Percentiles rank a stretch among this genome's conserved stretches.
phyloP scores from a whole-genome alignment of 2,329 filamentous ascomycete species.

The Colletotrichum sp. region DNA sequence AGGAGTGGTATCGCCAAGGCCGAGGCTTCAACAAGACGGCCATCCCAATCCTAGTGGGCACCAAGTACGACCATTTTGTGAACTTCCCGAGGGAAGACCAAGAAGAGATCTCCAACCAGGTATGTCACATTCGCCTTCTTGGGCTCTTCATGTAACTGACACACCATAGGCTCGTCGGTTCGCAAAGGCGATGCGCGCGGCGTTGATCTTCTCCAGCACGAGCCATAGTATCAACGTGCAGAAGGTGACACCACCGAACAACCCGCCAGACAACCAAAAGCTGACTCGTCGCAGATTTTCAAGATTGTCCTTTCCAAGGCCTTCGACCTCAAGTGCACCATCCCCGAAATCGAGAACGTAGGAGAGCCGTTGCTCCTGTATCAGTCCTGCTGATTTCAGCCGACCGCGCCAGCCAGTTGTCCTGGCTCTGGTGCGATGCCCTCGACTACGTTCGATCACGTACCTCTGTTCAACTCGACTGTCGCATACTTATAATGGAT shows the following conservation, averaged over 20 bases:
- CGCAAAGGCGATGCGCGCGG: constrained; percentile 97
- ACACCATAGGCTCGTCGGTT: constrained; percentile 82
- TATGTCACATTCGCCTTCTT: constrained; percentile 39
- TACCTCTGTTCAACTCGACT: neutral
- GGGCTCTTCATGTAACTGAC: neutral
- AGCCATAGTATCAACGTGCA: constrained; percentile 99
- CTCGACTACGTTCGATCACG: neutral
- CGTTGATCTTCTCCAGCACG: constrained; percentile 97
- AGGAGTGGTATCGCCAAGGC: constrained; percentile 98
- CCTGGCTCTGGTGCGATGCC: neutral
- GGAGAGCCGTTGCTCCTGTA: constrained; percentile 95
- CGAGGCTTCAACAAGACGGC: constrained; percentile 99
- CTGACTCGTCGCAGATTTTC: constrained; percentile 75
- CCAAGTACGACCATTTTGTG: constrained; percentile 99
- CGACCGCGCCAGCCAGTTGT: neutral
- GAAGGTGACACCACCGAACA: constrained; percentile 65
- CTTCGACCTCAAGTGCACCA: constrained; percentile 98
- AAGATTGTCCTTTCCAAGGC: constrained; percentile 99
- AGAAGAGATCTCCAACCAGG: constrained; percentile 97
- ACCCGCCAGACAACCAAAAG: neutral
- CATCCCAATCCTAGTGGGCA: constrained; percentile 97
- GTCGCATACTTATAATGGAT: constrained; percentile 17
- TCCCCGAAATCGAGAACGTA: constrained; percentile 97
- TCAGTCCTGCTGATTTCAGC: constrained; percentile 58
- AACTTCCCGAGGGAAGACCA: constrained; percentile 98